A percentile compares a stretch with the other conserved stretches of the same genome.
These are phyloP conservation scores for Calocybe gambosa DNA, from an alignment of 1,284 basidiomycete species.

Conservation along the genomic window DNA sequence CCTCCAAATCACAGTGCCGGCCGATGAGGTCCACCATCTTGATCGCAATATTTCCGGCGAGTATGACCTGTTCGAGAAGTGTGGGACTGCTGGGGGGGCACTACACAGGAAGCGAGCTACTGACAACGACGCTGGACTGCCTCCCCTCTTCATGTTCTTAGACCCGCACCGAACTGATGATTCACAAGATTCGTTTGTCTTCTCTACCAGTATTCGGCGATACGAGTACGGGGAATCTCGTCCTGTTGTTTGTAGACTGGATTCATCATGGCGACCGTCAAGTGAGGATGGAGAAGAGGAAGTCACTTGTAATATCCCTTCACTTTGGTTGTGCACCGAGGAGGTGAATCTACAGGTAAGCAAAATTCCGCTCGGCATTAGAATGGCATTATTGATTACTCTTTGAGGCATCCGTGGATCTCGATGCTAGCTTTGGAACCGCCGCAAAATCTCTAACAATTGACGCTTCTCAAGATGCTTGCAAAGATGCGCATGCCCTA, in stretches of 20 bases:
- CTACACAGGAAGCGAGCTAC: constrained; percentile 63
- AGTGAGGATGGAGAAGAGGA: constrained; percentile 39
- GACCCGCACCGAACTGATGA: constrained; percentile 81
- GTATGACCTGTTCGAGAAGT: constrained; percentile 78
- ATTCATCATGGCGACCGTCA: constrained; percentile 73
- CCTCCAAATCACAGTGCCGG: constrained; percentile 56
- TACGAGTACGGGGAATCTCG: constrained; percentile 78
- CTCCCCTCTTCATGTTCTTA: constrained; percentile 76
- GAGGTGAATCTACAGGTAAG: constrained; percentile 49
- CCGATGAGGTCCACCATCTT: constrained; percentile 44
- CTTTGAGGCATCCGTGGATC: constrained; percentile 43
- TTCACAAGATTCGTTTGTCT: constrained; percentile 73
- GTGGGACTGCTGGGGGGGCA: constrained; percentile 86
- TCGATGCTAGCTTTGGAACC: constrained; percentile 61
- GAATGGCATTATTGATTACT: neutral
- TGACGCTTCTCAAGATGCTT: constrained; percentile 52
- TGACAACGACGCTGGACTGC: constrained; percentile 38
- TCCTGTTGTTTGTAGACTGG: constrained; percentile 67
- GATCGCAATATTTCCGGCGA: constrained; percentile 80
- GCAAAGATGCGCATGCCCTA: constrained; percentile 69
- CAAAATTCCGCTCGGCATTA: constrained; percentile 8
- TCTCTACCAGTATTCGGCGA: constrained; percentile 72
- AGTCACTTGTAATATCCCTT: constrained; percentile 55
- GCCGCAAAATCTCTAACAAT: constrained; percentile 54
- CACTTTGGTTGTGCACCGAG: constrained; percentile 53